Evolutionary conservation across 345 rosid genomes (phyloP).

Genomic region (Populus euphratica): DNA sequence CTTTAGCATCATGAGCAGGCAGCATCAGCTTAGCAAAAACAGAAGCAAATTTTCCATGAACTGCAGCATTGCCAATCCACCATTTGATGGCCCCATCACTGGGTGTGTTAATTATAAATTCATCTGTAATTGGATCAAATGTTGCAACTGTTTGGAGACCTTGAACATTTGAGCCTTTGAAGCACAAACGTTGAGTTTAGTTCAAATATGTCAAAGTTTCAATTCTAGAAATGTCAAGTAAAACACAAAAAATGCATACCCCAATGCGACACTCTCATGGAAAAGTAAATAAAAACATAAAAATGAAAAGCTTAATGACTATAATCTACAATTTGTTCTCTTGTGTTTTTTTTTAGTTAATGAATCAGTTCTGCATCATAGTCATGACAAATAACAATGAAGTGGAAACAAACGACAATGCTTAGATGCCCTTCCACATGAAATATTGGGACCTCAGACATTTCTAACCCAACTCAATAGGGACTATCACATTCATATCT

Average conservation of each 20-base stretch:
- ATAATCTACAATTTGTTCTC: not conserved
- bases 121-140: constrained; percentile 77
- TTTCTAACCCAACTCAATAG: not conserved
- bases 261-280: not conserved
- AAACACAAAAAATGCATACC: not conserved
- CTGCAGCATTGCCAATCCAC: constrained; percentile 99
- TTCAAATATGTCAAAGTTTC: not conserved
- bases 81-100: constrained; percentile 96
- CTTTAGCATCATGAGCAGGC: constrained; percentile 82
- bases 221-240: not conserved
- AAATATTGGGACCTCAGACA: not conserved
- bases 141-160: constrained; percentile 88
- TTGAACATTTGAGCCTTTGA: constrained; percentile 85
- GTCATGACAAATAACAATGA: not conserved
- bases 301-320: not conserved
- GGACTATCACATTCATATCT: not conserved
- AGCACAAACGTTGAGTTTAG: constrained; percentile 17
- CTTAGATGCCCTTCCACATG: not conserved
- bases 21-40: constrained; percentile 84
- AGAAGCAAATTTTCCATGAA: constrained; percentile 91
- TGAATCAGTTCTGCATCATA: not conserved
- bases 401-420: not conserved
- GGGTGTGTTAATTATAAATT: constrained; percentile 77
- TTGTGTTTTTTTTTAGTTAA: not conserved
- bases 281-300: not conserved